Percentiles rank a stretch among this genome's conserved stretches.
These are phyloP conservation scores for Micractinium conductrix DNA, from an alignment of 139 green algal species.

Conservation along the genomic window DNA sequence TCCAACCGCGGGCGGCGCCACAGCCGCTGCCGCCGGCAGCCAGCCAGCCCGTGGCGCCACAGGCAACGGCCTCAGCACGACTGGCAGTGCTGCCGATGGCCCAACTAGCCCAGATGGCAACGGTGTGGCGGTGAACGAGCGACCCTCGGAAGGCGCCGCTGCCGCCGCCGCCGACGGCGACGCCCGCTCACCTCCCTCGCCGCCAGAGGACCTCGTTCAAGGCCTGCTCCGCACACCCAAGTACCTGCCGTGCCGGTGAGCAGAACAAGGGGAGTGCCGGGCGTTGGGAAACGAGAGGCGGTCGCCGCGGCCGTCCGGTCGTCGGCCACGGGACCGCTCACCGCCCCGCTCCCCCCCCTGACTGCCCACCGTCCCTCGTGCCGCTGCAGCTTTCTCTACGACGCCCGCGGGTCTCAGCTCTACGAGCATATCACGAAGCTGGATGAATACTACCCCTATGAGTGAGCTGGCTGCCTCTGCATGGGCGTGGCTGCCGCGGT, in stretches of 20 bases:
- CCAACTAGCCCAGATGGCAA: too few species aligned
- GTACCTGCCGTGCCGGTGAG: constrained; percentile 1
- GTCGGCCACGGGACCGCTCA: background rate
- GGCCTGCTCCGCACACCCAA: constrained; percentile 5
- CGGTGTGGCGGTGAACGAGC: too few species aligned
- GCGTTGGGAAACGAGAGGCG: background rate
- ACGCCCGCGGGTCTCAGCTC: constrained; percentile 30
- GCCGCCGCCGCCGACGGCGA: too few species aligned
- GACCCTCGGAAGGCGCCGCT: too few species aligned
- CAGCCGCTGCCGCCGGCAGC: too few species aligned
- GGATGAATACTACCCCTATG: constrained; percentile 42
- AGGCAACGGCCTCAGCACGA: too few species aligned
- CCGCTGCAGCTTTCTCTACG: constrained; percentile 40
- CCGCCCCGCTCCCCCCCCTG: background rate
- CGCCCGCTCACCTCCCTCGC: too few species aligned
- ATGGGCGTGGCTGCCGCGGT: background rate
- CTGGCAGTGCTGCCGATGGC: too few species aligned
- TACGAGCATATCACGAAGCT: constrained; percentile 34
- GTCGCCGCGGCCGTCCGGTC: background rate
- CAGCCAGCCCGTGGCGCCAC: too few species aligned
- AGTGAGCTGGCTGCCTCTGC: background rate
- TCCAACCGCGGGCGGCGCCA: too few species aligned
- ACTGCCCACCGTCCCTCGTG: background rate
- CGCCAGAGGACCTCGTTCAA: background rate
- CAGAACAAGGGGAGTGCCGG: background rate